A percentile compares a stretch with the other conserved stretches of the same genome.
Conservation (phyloP, 495 filamentous ascomycete species). For the Durotheca rogersii region DNA sequence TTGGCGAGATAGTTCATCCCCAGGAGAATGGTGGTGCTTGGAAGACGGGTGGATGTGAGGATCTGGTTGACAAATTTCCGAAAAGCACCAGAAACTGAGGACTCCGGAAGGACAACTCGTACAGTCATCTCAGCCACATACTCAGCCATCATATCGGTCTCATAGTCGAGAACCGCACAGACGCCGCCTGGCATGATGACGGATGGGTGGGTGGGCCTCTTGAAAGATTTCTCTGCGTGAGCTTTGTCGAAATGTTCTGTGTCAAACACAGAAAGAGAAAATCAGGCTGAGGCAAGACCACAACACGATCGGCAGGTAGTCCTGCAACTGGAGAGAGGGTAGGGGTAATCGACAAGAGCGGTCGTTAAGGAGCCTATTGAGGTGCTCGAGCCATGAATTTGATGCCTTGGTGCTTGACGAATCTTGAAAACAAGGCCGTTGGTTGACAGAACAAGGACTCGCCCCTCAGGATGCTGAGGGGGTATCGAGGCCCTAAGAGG, state of each 20-base stretch:
- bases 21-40: conserved; percentile 91
- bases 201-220: conserved; percentile 24
- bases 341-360: conserved; percentile 25
- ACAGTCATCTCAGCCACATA: conserved; percentile 93
- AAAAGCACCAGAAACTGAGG: conserved; percentile 70
- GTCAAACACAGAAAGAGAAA: conserved; percentile 44
- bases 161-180: conserved; percentile 94
- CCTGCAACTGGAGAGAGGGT: conserved; percentile 46
- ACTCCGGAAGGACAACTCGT: conserved; percentile 72
- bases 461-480: no score
- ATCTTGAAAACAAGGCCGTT: not conserved
- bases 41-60: conserved; percentile 88
- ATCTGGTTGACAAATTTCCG: conserved; percentile 95
- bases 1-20: conserved; percentile 87
- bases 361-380: conserved; percentile 43
- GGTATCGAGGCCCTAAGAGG: no score
- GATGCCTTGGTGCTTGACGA: conserved; percentile 11
- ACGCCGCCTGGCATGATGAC: conserved; percentile 75
- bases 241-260: conserved; percentile 37
- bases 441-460: not conserved
- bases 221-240: conserved; percentile 32
- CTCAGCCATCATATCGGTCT: conserved; percentile 97
- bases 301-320: conserved; percentile 30
- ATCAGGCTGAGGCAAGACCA: conserved; percentile 31
- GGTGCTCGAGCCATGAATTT: conserved; percentile 47